Evolutionary conservation across 257 asterid genomes (phyloP).

Genomic region (Nicotiana undulata): DNA sequence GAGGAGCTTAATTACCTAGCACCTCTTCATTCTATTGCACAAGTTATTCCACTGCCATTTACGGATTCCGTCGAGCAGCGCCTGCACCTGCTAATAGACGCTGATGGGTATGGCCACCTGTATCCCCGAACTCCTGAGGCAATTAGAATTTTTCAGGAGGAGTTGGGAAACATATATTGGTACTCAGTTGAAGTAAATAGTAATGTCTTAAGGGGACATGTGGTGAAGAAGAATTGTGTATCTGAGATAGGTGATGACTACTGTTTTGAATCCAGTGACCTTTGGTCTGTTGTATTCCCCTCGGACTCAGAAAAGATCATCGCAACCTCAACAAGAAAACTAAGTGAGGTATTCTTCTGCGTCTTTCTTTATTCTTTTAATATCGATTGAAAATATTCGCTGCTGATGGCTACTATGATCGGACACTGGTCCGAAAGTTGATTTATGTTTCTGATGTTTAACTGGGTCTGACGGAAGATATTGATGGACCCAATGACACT

Average conservation of each 20-base stretch:
- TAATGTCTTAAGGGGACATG: constrained; percentile 73
- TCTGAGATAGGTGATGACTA: constrained; percentile 53
- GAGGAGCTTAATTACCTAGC: constrained; percentile 55
- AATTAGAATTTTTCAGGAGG: constrained; percentile 56
- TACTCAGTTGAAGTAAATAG: constrained; percentile 60
- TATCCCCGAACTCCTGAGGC: constrained; percentile 89
- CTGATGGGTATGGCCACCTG: constrained; percentile 52
- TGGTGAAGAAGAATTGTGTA: constrained; percentile 44
- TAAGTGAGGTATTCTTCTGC: constrained; percentile 57
- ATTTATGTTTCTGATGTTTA: not conserved
- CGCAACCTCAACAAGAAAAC: constrained; percentile 66
- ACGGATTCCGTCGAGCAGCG: constrained; percentile 89
- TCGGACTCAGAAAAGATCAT: constrained; percentile 80
- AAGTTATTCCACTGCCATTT: constrained; percentile 68
- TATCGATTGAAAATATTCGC: not conserved
- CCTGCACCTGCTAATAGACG: constrained; percentile 70
- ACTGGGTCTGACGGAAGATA: not conserved
- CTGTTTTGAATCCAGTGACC: constrained; percentile 54
- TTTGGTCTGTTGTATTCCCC: constrained; percentile 89
- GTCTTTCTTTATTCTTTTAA: constrained; percentile 25
- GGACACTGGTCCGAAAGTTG: not conserved
- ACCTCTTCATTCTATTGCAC: constrained; percentile 64
- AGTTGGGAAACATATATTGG: constrained; percentile 76
- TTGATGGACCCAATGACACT: not conserved
- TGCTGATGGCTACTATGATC: not conserved